These are phyloP conservation scores for Urochloa ruziziensis DNA, from an alignment of 176 grass and related monocot genomes.

Conservation along the genomic window DNA sequence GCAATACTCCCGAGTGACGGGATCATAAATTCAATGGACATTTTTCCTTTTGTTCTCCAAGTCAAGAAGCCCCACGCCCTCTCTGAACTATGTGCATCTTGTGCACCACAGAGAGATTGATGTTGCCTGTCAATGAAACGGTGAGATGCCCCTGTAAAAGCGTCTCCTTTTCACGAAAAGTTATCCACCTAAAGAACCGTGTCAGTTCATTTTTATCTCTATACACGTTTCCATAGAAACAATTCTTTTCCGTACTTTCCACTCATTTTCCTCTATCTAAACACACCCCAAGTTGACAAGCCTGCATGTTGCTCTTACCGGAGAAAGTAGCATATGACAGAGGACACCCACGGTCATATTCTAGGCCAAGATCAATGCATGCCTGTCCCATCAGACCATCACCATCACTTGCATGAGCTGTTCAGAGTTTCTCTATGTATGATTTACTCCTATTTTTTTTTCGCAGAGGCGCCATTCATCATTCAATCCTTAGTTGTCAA, in stretches of 20 bases:
- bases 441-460: neutral
- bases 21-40: neutral
- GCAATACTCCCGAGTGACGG: neutral
- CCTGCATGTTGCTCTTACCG: neutral
- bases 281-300: neutral
- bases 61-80: neutral
- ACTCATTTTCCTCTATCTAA: too few species aligned
- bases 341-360: conserved; percentile 55
- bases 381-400: conserved; percentile 64
- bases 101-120: neutral
- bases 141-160: too few species aligned
- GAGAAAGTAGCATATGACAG: conserved; percentile 47
- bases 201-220: too few species aligned
- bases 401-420: conserved; percentile 30
- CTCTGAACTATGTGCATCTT: neutral
- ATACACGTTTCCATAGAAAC: too few species aligned
- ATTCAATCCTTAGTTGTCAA: neutral
- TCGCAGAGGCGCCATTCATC: neutral
- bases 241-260: too few species aligned
- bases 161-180: too few species aligned
- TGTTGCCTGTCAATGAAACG: too few species aligned
- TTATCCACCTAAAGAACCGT: too few species aligned
- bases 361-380: conserved; percentile 64
- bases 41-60: neutral
- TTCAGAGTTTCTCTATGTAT: neutral